Conservation (phyloP, 768 basidiomycete species). For the Wakefieldia striispora region DNA sequence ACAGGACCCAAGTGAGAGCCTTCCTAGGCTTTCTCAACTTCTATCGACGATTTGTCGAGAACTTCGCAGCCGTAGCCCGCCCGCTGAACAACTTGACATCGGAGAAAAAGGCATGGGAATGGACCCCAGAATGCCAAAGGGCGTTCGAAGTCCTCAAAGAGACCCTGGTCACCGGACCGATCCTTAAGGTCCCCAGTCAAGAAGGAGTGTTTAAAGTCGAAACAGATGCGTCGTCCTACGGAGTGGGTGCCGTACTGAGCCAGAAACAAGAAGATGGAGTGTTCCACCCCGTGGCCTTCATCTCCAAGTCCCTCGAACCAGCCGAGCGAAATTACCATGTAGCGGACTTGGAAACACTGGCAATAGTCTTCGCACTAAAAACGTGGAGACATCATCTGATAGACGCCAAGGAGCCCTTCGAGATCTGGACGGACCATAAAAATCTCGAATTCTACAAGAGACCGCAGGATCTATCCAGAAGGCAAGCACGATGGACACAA, state of each 20-base stretch:
- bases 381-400: not conserved
- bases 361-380: not conserved
- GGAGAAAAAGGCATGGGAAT: not conserved
- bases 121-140: too few species aligned
- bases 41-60: slow-evolving; percentile 33
- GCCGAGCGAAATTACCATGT: not conserved
- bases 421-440: slow-evolving; percentile 36
- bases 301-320: too few species aligned
- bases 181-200: too few species aligned
- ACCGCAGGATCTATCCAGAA: slow-evolving; percentile 36
- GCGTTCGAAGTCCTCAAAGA: too few species aligned
- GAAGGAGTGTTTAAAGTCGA: too few species aligned
- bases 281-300: too few species aligned
- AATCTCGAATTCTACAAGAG: slow-evolving; percentile 44
- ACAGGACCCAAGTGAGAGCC: too few species aligned
- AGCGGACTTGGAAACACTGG: not conserved
- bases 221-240: too few species aligned
- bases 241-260: too few species aligned
- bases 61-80: slow-evolving; percentile 30
- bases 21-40: slow-evolving; percentile 41
- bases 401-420: not conserved
- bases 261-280: too few species aligned
- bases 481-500: too few species aligned
- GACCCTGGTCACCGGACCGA: too few species aligned
- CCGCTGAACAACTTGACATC: slow-evolving; percentile 27